Base-by-base conservation (phyloP, 2,329 filamentous ascomycete genomes). In the Albifimbria verrucaria region DNA sequence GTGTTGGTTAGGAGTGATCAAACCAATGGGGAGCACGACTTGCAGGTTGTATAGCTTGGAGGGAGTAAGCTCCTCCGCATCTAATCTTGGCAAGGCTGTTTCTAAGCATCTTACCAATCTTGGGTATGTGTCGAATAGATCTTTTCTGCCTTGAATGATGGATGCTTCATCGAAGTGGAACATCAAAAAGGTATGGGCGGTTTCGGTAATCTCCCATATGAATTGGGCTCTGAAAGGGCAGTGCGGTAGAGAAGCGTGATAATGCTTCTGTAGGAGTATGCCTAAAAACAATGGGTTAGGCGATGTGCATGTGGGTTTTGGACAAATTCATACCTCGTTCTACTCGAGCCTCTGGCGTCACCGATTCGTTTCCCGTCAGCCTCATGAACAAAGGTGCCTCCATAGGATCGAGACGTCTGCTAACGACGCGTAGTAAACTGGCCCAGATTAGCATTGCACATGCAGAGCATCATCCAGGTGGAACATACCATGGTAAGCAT, bases 81-180 rank as follows among this genome's bases (percentile, higher is more conserved):
- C 26, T 6, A 36, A 12, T 22, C 18, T n/a, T 7, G 49, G 17
- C 21, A n/a, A 28, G 7, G 36, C 26, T 18, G 12, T 7, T 10
- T 50, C 41, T 22, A 18, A 44, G 49, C 36, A 32, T 10, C 32
- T 18, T 7, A 21, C 4, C 17, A 43, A 22, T 23, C 28, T 24
- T 4, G 49, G 49, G 32, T 50, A 50, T 5, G 24, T n/a, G 22
- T 50, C 49, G 23, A 50, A 50, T 17, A 50, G 39, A 18, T 50
- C 49, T 17, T 17, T 18, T 39, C 44, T 50, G 46, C 22, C 26
- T 17, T 44, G 21, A 12, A 20, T 4, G 22, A 50, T n/a, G 10
- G 36, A 43, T 4, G 17, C 22, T 23, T 50, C 49, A 18, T 50
- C 39, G 22, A 24, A 50, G 39, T 50, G 49, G n/a, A 44, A 50